Base-by-base conservation (phyloP, 345 rosid species). In the Cardamine resedifolia region DNA sequence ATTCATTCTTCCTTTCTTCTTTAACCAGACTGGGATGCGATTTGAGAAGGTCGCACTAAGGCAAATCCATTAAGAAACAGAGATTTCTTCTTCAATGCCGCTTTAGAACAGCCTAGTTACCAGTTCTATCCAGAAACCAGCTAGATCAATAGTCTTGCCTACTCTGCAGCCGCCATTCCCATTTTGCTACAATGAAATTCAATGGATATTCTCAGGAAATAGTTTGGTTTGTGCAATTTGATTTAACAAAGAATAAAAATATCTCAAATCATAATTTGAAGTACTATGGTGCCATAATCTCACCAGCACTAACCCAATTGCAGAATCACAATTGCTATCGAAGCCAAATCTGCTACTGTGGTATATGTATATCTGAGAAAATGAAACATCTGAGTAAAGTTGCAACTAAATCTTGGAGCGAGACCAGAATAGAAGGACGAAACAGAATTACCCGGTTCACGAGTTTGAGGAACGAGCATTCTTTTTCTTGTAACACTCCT, bases 401-500 rank as follows among this genome's bases (percentile, higher is more conserved):
- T 75, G 64, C 50, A 34, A 34, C 58, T 33, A 15, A 52, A 26
- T 61, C 44, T 12, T 44, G 70, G 16, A 38, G 55, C 11, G n/a
- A 74, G 26, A 66, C 55, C 50, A 74, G 27, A 23, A 33, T 55
- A 10, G 6, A 75, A 75, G 50, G 50, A 59, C 12, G 4, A 52
- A 53, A 61, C 33, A 53, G 39, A 41, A 28, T 68, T 62, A 75
- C 79, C 79, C 4, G 15, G 3, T 47, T 75, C 74, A 75, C 50
- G 70, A 62, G 26, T 68, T 36, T 53, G 70, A 62, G 28, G 27
- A 75, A 80, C 74, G 70, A 19, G 55, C 66, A 26, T 65, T 64
- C 74, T 77, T 83, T 66, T 78, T 81, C 68, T 63, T 83, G 81
- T 82, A 84, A 56, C 82, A 60, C 68, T 81, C 88, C 80, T 77